phyloP scores from a whole-genome alignment of 2,329 filamentous ascomycete species.

The Seiridium unicorne region DNA sequence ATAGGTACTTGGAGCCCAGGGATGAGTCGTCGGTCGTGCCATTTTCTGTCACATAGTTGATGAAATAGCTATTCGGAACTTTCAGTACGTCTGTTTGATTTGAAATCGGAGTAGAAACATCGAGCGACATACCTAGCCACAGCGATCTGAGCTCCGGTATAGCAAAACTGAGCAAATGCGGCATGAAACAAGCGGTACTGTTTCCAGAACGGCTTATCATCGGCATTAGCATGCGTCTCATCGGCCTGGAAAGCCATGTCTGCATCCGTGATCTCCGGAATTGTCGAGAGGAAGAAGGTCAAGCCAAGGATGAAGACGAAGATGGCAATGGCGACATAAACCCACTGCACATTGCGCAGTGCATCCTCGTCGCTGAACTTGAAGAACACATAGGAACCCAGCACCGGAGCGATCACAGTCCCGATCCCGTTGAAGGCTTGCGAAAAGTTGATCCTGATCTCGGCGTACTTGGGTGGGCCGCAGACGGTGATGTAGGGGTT shows the following conservation, averaged over 20 bases:
- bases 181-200: constrained; percentile 77
- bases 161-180: constrained; percentile 75
- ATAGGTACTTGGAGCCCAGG: constrained; percentile 64
- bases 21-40: constrained; percentile 30
- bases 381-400: constrained; percentile 75
- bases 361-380: constrained; percentile 54
- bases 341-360: constrained; percentile 71
- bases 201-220: constrained; percentile 63
- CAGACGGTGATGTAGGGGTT: constrained; percentile 72
- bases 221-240: constrained; percentile 48
- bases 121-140: constrained; percentile 57
- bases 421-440: constrained; percentile 78
- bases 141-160: constrained; percentile 69
- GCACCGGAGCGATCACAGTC: constrained; percentile 69
- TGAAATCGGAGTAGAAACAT: too few species aligned
- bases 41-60: constrained; percentile 65
- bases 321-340: constrained; percentile 70
- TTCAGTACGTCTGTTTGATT: background rate
- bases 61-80: constrained; percentile 57
- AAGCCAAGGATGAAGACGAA: constrained; percentile 67
- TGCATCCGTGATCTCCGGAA: constrained; percentile 71
- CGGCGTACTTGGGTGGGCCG: constrained; percentile 68
- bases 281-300: constrained; percentile 65
- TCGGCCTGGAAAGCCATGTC: constrained; percentile 62
- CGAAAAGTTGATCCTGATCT: constrained; percentile 70